Base-by-base conservation (phyloP, 352 stramenopile genomes). In the Elongisporangium prolatum region DNA sequence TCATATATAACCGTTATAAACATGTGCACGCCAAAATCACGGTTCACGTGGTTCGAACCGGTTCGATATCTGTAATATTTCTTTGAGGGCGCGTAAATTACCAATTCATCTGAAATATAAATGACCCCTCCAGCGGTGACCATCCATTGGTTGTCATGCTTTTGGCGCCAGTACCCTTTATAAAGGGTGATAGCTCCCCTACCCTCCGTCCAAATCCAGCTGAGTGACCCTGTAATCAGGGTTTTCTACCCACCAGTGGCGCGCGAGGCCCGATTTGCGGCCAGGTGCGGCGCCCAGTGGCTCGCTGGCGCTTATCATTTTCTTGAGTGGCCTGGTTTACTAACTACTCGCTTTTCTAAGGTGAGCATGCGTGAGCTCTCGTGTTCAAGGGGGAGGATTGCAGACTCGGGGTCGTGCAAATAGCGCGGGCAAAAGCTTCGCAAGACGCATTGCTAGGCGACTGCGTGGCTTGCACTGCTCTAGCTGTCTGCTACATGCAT, bases 91-190 rank as follows among this genome's bases (percentile, higher is more conserved):
- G 21, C 28, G 28, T 40, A 40, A 25, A 52, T 52, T 49, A 47
- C 54, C 34, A 20, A 11, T 28, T 47, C 21, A 5, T 25, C 13
- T 16, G 21, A 53, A 61, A 38, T 24, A 40, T 16, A 18, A 48
- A 52, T 48, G 51, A 38, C 40, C 28, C 21, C 48, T 16, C 48
- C 16, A 53, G 18, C 48, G 40, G 24, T 25, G 34, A 5, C n/a
- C 60, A 63, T 68, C 56, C 64, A 65, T 68, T 71, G 64, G 64
- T 68, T 71, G 64, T 71, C 64, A 68, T 63, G 37, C 54, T 60
- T 60, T 69, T 40, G 28, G 28, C 50, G 7, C 24, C 28, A 3
- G 14, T 48, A 22, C 47, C 21, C 57, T 38, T 54, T 54, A 56
- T 68, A 61, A 54, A 25, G 57, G 24, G 24, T 56, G 2, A 22